A percentile compares a stretch with the other conserved stretches of the same genome.
These are phyloP conservation scores for Pyrenophora teres DNA, from an alignment of 2,329 filamentous ascomycete genomes.

Conservation along the genomic window DNA sequence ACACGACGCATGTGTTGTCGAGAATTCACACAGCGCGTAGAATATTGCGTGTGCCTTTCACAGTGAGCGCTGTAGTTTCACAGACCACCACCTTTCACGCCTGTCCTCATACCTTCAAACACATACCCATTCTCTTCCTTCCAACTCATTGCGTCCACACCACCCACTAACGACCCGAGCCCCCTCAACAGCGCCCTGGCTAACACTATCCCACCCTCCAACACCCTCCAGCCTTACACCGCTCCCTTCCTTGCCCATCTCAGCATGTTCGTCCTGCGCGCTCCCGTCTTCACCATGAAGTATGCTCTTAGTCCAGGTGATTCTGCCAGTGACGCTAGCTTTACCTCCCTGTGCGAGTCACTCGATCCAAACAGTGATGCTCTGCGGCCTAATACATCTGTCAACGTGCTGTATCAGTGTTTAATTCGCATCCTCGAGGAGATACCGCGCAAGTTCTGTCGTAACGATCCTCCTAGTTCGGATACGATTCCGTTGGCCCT, in stretches of 20 bases:
- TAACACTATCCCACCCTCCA: neutral
- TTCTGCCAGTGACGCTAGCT: neutral
- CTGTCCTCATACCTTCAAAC: neutral
- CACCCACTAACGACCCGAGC: neutral
- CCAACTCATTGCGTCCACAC: too few species aligned
- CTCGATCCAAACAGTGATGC: neutral
- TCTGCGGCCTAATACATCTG: neutral
- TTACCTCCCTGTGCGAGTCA: too few species aligned
- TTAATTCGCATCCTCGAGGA: neutral
- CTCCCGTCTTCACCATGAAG: neutral
- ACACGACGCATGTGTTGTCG: too few species aligned
- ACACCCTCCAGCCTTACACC: neutral
- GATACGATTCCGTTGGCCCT: constrained; percentile 3
- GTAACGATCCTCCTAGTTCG: neutral
- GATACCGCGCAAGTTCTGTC: neutral
- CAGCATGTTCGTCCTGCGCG: constrained; percentile 2
- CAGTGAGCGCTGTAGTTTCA: neutral
- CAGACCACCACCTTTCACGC: neutral
- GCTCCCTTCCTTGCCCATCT: constrained; percentile 6
- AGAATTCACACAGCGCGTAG: too few species aligned
- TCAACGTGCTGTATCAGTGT: neutral
- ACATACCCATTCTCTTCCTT: neutral
- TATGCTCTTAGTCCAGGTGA: too few species aligned
- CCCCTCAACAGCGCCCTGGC: neutral
- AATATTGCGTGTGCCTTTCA: neutral